Base-by-base conservation (phyloP, 345 rosid genomes). In the Acer campestre region DNA sequence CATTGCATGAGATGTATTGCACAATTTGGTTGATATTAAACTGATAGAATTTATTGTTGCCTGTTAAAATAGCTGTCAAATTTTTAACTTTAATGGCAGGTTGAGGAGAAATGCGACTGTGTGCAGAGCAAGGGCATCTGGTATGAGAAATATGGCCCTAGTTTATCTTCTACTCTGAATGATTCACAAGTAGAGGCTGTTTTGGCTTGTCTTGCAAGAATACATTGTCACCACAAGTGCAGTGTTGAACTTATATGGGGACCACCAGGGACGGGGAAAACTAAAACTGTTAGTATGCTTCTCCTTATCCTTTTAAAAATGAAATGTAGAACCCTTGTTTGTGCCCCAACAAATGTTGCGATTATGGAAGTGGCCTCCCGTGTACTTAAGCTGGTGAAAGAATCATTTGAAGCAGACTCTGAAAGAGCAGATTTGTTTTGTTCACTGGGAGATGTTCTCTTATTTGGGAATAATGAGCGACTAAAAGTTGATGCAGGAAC, bases 381-480 rank as follows among this genome's bases (percentile, higher is more conserved):
- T 51, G 56, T 51, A 14, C n/a, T 51, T 14, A 14, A 14, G 7
- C 56, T 51, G 56, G n/a, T 51, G 56, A 51, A 51, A 51, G 56
- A 51, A 51, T 51, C 56, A 51, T 51, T 16, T 51, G 56, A 14
- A 51, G 56, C 49, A 46, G 49, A 46, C 12, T 46, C 49, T 46
- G 49, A 10, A 8, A 8, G 56, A 14, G 56, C 6, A 6, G 16
- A 3, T 51, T 16, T 4, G n/a, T 14, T 51, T 3, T 51, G 56
- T 51, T n/a, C 56, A 51, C 6, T 51, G 56, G 56, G 78, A 23
- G 68, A 74, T 38, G 62, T 83, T 56, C 61, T 79, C n/a, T 71
- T 74, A 46, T 74, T 83, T 48, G 83, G 86, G 29, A 71, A 77
- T 63, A 35, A 75, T 35, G 79, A 66, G 1, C n/a, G 55, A 25